Percentiles rank a stretch among this genome's conserved stretches.
Evolutionary conservation across 768 basidiomycete species (phyloP).

Genomic region (Pulveroboletus sp.): DNA sequence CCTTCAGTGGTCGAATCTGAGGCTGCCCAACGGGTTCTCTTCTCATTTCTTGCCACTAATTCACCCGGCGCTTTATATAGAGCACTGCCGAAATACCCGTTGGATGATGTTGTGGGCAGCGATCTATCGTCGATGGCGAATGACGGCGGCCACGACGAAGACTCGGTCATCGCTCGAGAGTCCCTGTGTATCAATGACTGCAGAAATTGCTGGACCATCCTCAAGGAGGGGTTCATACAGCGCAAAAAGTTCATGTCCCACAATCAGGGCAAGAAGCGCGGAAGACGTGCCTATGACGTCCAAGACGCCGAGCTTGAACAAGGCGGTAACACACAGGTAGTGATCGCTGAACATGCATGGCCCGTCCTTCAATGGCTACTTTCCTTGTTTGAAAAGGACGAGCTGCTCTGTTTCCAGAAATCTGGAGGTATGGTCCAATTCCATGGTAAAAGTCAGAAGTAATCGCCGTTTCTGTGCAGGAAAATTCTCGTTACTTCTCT

Average conservation of each 20-base stretch:
- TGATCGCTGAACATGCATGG: constrained; percentile 65
- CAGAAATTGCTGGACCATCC: constrained; percentile 58
- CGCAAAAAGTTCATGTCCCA: constrained; percentile 24
- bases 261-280: constrained; percentile 31
- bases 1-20: constrained; percentile 43
- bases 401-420: constrained; percentile 32
- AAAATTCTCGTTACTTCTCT: constrained; percentile 47
- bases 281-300: constrained; percentile 25
- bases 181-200: constrained; percentile 49
- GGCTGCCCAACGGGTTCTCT: constrained; percentile 50
- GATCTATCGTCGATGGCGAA: neutral
- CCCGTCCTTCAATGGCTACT: constrained; percentile 66
- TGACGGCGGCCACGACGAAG: constrained; percentile 38
- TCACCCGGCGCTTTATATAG: constrained; percentile 47
- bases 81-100: constrained; percentile 49
- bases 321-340: constrained; percentile 13
- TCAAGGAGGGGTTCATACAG: constrained; percentile 50
- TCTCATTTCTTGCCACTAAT: constrained; percentile 55
- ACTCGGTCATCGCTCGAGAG: constrained; percentile 55
- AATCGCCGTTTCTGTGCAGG: constrained; percentile 23
- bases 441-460: constrained; percentile 5
- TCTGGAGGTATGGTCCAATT: constrained; percentile 22
- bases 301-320: constrained; percentile 22
- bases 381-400: constrained; percentile 64
- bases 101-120: constrained; percentile 10